Percentiles rank a stretch among this genome's conserved stretches.
Conservation (phyloP, 2,329 filamentous ascomycete genomes). For the Pyricularia grisea region DNA sequence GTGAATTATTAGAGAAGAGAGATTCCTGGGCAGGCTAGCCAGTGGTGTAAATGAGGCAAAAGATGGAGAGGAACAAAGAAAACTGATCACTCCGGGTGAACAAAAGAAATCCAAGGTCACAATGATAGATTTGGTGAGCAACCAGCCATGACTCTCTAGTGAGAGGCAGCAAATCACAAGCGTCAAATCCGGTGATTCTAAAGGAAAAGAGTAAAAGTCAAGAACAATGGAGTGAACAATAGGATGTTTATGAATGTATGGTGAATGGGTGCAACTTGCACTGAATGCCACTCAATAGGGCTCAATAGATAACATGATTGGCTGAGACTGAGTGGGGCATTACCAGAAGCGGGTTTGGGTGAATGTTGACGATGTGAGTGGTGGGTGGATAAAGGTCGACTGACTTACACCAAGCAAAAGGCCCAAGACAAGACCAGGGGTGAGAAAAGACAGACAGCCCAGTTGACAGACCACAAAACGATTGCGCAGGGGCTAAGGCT, state of each 20-base stretch:
- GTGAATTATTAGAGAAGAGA: background rate
- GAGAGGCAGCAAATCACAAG: background rate
- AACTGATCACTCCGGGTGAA: background rate
- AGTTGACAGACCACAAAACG: background rate
- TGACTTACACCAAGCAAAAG: background rate
- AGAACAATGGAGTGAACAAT: background rate
- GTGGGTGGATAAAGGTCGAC: background rate
- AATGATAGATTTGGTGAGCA: background rate
- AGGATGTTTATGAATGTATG: background rate
- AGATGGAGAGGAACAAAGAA: background rate
- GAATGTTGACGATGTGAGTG: background rate
- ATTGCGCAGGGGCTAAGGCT: background rate
- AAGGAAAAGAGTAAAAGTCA: background rate
- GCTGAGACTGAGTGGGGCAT: background rate
- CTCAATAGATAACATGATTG: background rate
- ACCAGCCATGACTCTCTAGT: background rate
- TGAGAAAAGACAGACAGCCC: background rate
- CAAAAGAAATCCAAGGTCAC: background rate
- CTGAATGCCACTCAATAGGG: background rate
- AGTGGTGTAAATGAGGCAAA: background rate
- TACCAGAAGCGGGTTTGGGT: background rate
- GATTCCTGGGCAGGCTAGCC: background rate
- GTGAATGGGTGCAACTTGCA: background rate
- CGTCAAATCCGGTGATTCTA: background rate
- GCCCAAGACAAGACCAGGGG: background rate